A percentile compares a stretch with the other conserved stretches of the same genome.
These are phyloP conservation scores for Cordyceps javanica DNA, from an alignment of 2,329 filamentous ascomycete species.

Conservation along the genomic window DNA sequence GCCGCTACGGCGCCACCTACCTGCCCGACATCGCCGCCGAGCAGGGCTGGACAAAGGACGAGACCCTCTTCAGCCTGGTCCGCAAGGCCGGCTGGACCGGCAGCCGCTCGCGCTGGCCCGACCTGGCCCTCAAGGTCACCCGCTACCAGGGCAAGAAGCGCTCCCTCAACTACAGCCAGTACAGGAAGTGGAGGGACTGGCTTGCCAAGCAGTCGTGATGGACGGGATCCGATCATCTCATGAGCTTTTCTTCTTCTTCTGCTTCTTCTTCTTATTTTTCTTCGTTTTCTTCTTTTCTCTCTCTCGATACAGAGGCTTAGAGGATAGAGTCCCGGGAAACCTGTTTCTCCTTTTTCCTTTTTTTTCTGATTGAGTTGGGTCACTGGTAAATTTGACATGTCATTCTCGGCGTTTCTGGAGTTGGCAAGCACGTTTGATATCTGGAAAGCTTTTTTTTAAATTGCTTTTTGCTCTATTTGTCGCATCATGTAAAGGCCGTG, in stretches of 20 bases:
- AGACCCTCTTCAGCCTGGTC: conserved; percentile 85
- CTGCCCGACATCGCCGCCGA: conserved; percentile 86
- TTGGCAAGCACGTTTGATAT: background rate
- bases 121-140: conserved; percentile 71
- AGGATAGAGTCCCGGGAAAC: background rate
- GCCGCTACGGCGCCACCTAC: conserved; percentile 79
- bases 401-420: background rate
- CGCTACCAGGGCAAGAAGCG: conserved; percentile 83
- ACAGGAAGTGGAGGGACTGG: conserved; percentile 75
- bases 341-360: background rate
- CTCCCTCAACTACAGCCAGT: conserved; percentile 64
- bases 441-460: background rate
- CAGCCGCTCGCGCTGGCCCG: conserved; percentile 70
- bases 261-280: background rate
- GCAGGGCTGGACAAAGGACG: conserved; percentile 92
- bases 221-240: background rate
- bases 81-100: conserved; percentile 91
- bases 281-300: background rate
- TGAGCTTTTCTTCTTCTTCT: background rate
- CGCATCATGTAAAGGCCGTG: background rate
- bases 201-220: conserved; percentile 30
- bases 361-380: background rate
- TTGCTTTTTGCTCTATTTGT: background rate
- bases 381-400: background rate
- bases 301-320: background rate